Evolutionary conservation across 257 asterid species (phyloP).

Genomic region (Gardenia jasminoides): DNA sequence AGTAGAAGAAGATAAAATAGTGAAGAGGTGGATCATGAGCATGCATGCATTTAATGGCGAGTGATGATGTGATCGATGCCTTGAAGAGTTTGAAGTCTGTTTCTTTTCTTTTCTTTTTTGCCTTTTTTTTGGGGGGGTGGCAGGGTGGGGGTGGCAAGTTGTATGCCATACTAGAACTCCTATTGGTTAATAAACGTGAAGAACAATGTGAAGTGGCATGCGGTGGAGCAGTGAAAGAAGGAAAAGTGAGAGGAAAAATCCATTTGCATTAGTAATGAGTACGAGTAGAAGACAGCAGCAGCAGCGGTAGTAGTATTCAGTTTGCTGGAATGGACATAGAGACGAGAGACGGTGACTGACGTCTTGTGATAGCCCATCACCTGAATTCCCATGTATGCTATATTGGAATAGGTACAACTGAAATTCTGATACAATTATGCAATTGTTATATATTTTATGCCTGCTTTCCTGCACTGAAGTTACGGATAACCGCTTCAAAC

Average conservation of each 20-base stretch:
- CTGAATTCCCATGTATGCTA: too few relatives aligned
- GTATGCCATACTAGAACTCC: neutral
- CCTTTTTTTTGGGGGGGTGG: too few relatives aligned
- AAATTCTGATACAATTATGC: too few relatives aligned
- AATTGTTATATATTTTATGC: neutral
- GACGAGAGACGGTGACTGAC: neutral
- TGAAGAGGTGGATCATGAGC: neutral
- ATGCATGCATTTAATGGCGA: neutral
- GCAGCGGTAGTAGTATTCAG: neutral
- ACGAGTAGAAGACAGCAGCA: too few relatives aligned
- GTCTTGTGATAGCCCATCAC: neutral
- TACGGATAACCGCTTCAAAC: constrained; percentile 10
- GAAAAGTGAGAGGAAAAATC: neutral
- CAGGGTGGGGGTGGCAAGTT: too few relatives aligned
- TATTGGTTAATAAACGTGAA: neutral
- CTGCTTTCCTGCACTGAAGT: neutral
- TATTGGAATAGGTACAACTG: too few relatives aligned
- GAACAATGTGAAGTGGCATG: neutral
- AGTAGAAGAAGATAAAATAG: neutral
- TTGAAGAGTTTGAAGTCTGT: neutral
- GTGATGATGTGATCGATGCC: neutral
- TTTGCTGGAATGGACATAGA: neutral
- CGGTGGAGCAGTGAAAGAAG: neutral
- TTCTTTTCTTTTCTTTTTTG: too few relatives aligned
- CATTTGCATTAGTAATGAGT: neutral